These are phyloP conservation scores for Phytopythium montanum DNA, from an alignment of 352 stramenopile species.

Conservation along the genomic window DNA sequence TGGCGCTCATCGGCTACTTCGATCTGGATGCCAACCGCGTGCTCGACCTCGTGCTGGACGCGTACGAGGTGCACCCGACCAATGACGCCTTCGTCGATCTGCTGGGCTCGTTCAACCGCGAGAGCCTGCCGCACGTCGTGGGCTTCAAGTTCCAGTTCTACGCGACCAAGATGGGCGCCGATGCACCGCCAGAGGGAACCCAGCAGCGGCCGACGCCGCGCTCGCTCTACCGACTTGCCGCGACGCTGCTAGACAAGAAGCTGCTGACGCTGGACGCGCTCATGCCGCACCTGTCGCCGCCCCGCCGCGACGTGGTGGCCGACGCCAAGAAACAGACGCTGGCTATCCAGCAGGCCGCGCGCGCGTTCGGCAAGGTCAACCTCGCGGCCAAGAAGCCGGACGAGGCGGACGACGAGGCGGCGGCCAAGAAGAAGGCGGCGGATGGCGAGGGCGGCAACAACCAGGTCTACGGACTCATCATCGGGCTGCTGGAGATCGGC, in stretches of 20 bases:
- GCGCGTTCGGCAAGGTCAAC: constrained; percentile 72
- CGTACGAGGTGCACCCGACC: constrained; percentile 86
- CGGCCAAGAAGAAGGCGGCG: constrained; percentile 27
- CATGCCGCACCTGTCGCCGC: constrained; percentile 74
- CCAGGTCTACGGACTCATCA: constrained; percentile 80
- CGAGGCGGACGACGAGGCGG: constrained; percentile 21
- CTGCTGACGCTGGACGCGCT: constrained; percentile 76
- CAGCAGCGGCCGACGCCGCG: constrained; percentile 39
- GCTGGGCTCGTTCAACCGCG: constrained; percentile 66
- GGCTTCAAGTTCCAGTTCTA: constrained; percentile 95
- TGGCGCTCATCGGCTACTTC: constrained; percentile 89
- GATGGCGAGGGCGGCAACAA: constrained; percentile 39
- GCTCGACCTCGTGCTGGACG: constrained; percentile 92
- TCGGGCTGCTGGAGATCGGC: constrained; percentile 76
- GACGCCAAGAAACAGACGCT: constrained; percentile 45
- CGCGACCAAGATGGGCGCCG: constrained; percentile 29
- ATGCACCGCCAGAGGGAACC: background rate
- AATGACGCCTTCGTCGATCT: constrained; percentile 78
- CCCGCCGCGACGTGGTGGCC: constrained; percentile 57
- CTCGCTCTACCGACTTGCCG: constrained; percentile 82
- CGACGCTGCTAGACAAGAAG: constrained; percentile 82
- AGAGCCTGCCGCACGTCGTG: constrained; percentile 85
- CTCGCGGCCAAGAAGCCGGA: constrained; percentile 49
- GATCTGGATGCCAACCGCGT: constrained; percentile 96
- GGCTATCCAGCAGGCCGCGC: constrained; percentile 9